A percentile compares a stretch with the other conserved stretches of the same genome.
Conservation (phyloP, 495 filamentous ascomycete species). For the Hyaloscypha variabilis region DNA sequence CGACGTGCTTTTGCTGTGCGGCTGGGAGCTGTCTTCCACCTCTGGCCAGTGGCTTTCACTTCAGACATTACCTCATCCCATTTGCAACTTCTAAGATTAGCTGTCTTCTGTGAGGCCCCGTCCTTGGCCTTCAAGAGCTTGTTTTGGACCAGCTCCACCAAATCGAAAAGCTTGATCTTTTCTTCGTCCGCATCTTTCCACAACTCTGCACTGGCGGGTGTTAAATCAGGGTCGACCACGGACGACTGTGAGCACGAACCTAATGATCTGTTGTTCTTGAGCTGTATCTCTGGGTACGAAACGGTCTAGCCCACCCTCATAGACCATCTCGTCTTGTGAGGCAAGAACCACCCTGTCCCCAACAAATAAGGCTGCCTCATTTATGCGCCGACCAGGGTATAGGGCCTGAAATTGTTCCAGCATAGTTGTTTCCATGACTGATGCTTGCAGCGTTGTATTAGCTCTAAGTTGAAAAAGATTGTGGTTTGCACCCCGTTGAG, state of each 20-base stretch:
- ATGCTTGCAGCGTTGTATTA: not conserved
- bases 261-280: conserved; percentile 11
- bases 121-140: not conserved
- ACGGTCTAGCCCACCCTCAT: not conserved
- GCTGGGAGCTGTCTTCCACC: not conserved
- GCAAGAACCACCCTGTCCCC: not conserved
- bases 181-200: conserved; percentile 8
- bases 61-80: not conserved
- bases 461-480: too few relatives aligned
- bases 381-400: not conserved
- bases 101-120: not conserved
- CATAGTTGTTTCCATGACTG: not conserved
- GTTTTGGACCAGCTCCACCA: not conserved
- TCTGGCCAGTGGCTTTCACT: not conserved
- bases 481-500: too few relatives aligned
- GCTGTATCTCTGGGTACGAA: not conserved
- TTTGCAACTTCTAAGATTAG: not conserved
- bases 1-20: not conserved
- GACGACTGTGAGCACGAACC: too few relatives aligned
- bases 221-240: too few relatives aligned
- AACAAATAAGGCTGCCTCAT: not conserved
- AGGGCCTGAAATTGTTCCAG: not conserved
- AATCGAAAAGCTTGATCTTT: conserved; percentile 6
- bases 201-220: conserved; percentile 1
- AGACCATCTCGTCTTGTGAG: not conserved